Conservation (phyloP, 805 yeast genomes). For the Cyberlindnera xylosilytica region DNA sequence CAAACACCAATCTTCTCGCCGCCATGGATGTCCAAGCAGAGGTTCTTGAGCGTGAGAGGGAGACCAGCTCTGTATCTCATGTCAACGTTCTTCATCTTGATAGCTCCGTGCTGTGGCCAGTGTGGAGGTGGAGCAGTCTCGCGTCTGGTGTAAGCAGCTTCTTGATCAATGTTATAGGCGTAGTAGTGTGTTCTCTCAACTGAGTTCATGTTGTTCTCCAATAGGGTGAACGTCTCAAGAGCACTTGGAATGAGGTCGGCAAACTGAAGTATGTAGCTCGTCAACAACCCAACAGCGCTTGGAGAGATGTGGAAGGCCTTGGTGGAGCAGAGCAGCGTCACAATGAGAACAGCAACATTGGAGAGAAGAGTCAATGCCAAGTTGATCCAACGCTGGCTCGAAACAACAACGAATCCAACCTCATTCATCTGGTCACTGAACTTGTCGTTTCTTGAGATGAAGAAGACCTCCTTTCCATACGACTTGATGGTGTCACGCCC, state of each 20-base stretch:
- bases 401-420: conserved; percentile 55
- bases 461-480: conserved; percentile 42
- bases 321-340: conserved; percentile 54
- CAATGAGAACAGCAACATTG: conserved; percentile 44
- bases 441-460: conserved; percentile 40
- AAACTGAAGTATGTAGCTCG: conserved; percentile 55
- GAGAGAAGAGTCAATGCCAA: conserved; percentile 54
- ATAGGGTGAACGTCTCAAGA: conserved; percentile 56
- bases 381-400: conserved; percentile 69
- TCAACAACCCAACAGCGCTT: conserved; percentile 62
- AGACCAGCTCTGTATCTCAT: conserved; percentile 60
- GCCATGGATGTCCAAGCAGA: conserved; percentile 43
- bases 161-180: conserved; percentile 62
- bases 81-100: conserved; percentile 52
- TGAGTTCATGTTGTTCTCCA: conserved; percentile 72
- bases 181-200: conserved; percentile 68
- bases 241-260: conserved; percentile 26
- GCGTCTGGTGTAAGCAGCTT: conserved; percentile 51
- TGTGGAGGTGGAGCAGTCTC: conserved; percentile 20
- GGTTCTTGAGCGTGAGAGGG: conserved; percentile 59
- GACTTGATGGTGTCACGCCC: conserved; percentile 65
- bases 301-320: conserved; percentile 56
- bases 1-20: conserved; percentile 60
- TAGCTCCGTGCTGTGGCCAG: conserved; percentile 27
- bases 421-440: conserved; percentile 62